Base-by-base conservation (phyloP, 164 flowering plant genomes). In the Annona squamosa region DNA sequence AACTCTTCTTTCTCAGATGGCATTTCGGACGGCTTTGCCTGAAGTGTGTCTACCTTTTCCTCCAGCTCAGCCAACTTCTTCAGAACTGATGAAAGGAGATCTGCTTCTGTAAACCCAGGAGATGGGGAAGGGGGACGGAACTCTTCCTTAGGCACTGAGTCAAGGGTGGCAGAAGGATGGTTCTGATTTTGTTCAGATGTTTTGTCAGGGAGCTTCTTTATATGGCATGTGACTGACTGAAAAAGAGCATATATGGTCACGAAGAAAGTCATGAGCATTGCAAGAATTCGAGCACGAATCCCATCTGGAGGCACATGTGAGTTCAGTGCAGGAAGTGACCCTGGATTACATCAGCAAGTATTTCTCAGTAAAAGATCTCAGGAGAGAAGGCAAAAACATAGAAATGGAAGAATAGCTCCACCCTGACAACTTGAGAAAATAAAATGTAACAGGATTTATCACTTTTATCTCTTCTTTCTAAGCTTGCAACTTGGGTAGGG, bases 1-100 rank as follows among this genome's bases (percentile, higher is more conserved):
- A 94, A 77, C 81, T 94, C 98, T 72, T 85, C 97, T 84, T 94
- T 94, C 84, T 91, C 95, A 77, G 74, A 80, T 17, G 98, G 98
- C 98, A 94, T 92, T 81, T 85, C 87, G 48, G 84, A 84, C 52
- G 97, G 97, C 81, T 92, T 92, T 72, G 88, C 72, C 77, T 86
- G 86, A 69, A 94, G 91, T 2, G 81, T 81, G 65, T 80, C 87
- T 4, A 91, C 92, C 80, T 91, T 94, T 74, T 88, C 89, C 81
- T 94, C 98, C 65, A 94, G 87, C 81, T 88, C 97, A 46, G 83
- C 86, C 70, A 94, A 76, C 78, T 85, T 92, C 77, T 87, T 90
- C 79, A 91, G 67, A 1, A 91, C 88, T 71, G 87, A 77, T 2
- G 91, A 79, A 46, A 88, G 79, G 42, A 88, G 77, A 67, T 84